These are phyloP conservation scores for Xylariomycetidae sp. DNA, from an alignment of 2,329 filamentous ascomycete species.

Conservation along the genomic window DNA sequence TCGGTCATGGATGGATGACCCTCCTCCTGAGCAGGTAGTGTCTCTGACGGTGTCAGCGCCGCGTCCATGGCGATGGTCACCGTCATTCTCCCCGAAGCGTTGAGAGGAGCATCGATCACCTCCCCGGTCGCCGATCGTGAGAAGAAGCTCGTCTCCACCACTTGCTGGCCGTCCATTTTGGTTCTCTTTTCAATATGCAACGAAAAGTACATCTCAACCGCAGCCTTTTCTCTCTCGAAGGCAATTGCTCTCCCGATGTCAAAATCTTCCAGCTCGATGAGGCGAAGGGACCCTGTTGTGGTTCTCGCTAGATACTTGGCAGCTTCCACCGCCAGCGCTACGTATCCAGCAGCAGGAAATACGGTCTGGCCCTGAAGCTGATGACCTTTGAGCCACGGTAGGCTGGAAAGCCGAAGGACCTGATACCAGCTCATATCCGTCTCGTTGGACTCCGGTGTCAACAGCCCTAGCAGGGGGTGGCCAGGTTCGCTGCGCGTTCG, in stretches of 20 bases:
- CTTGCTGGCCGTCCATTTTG: neutral
- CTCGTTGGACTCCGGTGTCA: slow-evolving; percentile 6
- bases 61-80: neutral
- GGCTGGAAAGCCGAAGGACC: slow-evolving; percentile 5
- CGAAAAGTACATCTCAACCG: neutral
- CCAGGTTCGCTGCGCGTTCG: neutral
- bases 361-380: slow-evolving; percentile 8
- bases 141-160: neutral
- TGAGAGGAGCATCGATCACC: neutral
- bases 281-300: too few relatives aligned
- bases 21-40: neutral
- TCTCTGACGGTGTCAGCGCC: neutral
- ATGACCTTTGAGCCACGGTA: slow-evolving; percentile 11
- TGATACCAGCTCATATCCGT: slow-evolving; percentile 9
- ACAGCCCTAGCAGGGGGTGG: slow-evolving; percentile 8
- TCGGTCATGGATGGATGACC: neutral
- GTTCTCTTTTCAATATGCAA: neutral
- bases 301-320: neutral
- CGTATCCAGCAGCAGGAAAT: slow-evolving; percentile 12
- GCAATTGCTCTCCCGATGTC: neutral
- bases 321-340: slow-evolving; percentile 5
- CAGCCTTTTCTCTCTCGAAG: neutral
- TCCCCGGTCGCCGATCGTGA: too few relatives aligned
- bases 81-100: neutral
- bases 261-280: neutral